Conservation (phyloP, 495 filamentous ascomycete genomes). For the Glarea lozoyensis region DNA sequence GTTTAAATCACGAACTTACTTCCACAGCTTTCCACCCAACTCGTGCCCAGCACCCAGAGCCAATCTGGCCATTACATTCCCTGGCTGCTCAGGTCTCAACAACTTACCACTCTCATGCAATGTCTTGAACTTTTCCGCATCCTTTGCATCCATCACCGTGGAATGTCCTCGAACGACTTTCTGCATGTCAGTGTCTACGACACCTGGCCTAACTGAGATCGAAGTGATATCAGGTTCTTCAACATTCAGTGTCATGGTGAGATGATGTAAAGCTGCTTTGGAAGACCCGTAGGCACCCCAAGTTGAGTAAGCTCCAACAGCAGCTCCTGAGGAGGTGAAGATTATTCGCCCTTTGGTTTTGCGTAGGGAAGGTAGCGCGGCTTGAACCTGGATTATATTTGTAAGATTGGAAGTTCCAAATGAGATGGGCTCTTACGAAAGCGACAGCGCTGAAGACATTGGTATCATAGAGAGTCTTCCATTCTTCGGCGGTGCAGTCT, state of each 20-base stretch:
- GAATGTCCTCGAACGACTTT: constrained; percentile 66
- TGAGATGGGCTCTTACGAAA: constrained; percentile 46
- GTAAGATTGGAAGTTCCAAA: neutral
- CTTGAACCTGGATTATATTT: constrained; percentile 47
- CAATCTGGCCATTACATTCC: constrained; percentile 75
- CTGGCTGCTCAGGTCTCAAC: constrained; percentile 75
- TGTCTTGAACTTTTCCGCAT: constrained; percentile 58
- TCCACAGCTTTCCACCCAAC: constrained; percentile 67
- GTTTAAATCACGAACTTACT: constrained; percentile 33
- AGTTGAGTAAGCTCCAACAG: constrained; percentile 53
- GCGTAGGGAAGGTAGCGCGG: constrained; percentile 63
- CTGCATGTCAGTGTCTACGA: constrained; percentile 94
- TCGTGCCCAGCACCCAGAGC: constrained; percentile 46
- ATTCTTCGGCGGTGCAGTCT: constrained; percentile 56
- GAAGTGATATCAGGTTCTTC: constrained; percentile 75
- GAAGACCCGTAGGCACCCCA: constrained; percentile 78
- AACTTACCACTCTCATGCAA: constrained; percentile 60
- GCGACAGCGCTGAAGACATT: constrained; percentile 77
- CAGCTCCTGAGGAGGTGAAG: constrained; percentile 70
- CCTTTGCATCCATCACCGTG: constrained; percentile 51
- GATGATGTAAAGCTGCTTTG: constrained; percentile 84
- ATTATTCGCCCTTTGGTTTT: constrained; percentile 59
- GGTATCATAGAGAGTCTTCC: constrained; percentile 67
- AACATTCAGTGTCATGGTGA: constrained; percentile 58
- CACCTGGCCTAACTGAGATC: constrained; percentile 68